Percentiles rank a stretch among this genome's conserved stretches.
Evolutionary conservation across 495 filamentous ascomycete species (phyloP).

Genomic region (Penicillium canescens): DNA sequence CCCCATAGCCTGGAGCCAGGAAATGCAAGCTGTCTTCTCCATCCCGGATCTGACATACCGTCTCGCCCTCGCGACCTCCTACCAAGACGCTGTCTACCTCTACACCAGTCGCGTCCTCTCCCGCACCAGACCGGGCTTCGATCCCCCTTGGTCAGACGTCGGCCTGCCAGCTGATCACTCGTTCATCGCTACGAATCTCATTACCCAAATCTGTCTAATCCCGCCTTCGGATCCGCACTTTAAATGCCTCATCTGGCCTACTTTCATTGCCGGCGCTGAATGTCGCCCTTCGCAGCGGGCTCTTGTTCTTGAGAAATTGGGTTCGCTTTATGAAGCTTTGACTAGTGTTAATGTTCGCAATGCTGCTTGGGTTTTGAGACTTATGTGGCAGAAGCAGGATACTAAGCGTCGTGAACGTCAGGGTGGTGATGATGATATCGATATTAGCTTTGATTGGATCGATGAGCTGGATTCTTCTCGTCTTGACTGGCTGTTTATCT

Average conservation of each 20-base stretch:
- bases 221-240: constrained; percentile 43
- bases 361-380: constrained; percentile 45
- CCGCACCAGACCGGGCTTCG: constrained; percentile 29
- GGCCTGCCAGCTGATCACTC: constrained; percentile 36
- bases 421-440: constrained; percentile 18
- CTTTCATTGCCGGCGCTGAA: constrained; percentile 50
- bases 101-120: constrained; percentile 47
- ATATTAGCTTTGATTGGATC: constrained; percentile 46
- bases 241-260: constrained; percentile 51
- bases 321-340: constrained; percentile 38
- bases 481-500: constrained; percentile 51
- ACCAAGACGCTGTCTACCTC: constrained; percentile 47
- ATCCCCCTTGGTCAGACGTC: constrained; percentile 26
- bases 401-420: constrained; percentile 18
- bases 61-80: constrained; percentile 41
- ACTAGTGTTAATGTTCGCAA: constrained; percentile 48
- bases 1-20: constrained; percentile 42
- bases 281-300: constrained; percentile 37
- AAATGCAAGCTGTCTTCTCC: constrained; percentile 41
- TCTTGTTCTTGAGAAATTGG: constrained; percentile 37
- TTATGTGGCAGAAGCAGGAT: constrained; percentile 51
- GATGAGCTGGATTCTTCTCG: constrained; percentile 45
- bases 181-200: constrained; percentile 34
- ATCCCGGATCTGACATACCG: constrained; percentile 40
- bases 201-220: constrained; percentile 39